These are phyloP conservation scores for Dactylellina sp. DNA, from an alignment of 2,329 filamentous ascomycete species.

Conservation along the genomic window DNA sequence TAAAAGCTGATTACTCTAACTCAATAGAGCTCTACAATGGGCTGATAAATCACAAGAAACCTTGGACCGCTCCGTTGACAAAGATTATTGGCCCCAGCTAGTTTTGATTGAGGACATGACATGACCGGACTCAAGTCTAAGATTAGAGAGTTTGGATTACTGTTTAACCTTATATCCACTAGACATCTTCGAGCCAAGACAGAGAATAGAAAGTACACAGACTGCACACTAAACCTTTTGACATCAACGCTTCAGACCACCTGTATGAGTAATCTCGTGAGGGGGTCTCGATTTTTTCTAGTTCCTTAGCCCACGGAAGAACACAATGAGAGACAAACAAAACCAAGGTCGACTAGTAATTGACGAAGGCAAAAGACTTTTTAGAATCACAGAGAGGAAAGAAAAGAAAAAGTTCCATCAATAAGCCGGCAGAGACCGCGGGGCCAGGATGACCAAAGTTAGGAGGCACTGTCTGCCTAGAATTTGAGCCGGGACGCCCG, in stretches of 20 bases:
- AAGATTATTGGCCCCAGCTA: too few species aligned
- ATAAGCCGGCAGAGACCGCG: conserved; percentile 15
- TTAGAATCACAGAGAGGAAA: background rate
- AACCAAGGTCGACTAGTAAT: too few species aligned
- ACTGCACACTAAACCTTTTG: conserved; percentile 24
- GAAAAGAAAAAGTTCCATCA: background rate
- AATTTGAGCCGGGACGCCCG: conserved; percentile 55
- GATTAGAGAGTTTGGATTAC: conserved; percentile 14
- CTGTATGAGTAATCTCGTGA: conserved; percentile 40
- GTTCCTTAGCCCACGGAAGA: too few species aligned
- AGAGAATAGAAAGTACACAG: conserved; percentile 12
- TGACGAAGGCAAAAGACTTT: conserved; percentile 7
- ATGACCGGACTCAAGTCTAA: background rate
- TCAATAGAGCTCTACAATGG: background rate
- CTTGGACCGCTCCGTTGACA: too few species aligned
- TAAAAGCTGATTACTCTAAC: conserved; percentile 24
- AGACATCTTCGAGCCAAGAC: background rate
- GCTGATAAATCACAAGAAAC: background rate
- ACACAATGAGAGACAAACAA: too few species aligned
- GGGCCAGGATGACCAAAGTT: background rate
- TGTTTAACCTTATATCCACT: background rate
- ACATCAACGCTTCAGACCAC: conserved; percentile 13
- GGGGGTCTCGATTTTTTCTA: background rate
- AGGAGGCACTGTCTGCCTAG: conserved; percentile 48
- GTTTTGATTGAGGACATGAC: too few species aligned